Evolutionary conservation across 148 eudicot species (phyloP), one percentile per base, ranked within the genome.

Genomic region (Vaccinium macrocarpon): DNA sequence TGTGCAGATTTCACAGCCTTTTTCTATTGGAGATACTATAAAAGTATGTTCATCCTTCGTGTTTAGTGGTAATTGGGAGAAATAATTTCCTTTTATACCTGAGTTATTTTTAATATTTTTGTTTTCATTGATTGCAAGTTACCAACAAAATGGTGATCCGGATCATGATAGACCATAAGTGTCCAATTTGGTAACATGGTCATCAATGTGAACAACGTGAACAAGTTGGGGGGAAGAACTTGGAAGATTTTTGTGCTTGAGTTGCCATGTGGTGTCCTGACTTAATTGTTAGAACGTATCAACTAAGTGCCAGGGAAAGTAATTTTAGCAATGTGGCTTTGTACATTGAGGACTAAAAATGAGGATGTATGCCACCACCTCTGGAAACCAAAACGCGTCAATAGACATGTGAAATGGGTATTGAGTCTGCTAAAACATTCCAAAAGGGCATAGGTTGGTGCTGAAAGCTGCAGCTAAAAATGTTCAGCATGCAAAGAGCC

Each of bases 21-120:
- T 97, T 90, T 95, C 99, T 32, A 64, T 95, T 84, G 98, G 98
- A 62, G 99, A 97, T 87, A 97, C 96, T 11, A 97, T 97, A 73
- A 95, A 91, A 92, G 98, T 95, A 92, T 57, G 91, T 81, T 50
- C 27, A 16, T 72, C 70, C 49, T 25, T 55, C 49, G 61, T 80
- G 64, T 49, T 35, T 16, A 82, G 74, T 81, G n/a, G 71, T 16
- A 13, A 46, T 61, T 61, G 74, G 27, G 55, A 81, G 49, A 18
- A 46, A 53, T 19, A 7, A 49, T 8, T 61, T 48, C 15, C 12
- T 79, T 79, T 7, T 27, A 27, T 14, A 68, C 5, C 42, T 12
- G 7, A 38, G 73, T 68, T 68, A 18, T 14, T 68, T 25, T 68
- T 18, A 27, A 29, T 29, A 14, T 13, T 27, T 68, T 27, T 29